Base-by-base conservation (phyloP, 768 basidiomycete genomes). In the Gloeopeniophorella convolvens region DNA sequence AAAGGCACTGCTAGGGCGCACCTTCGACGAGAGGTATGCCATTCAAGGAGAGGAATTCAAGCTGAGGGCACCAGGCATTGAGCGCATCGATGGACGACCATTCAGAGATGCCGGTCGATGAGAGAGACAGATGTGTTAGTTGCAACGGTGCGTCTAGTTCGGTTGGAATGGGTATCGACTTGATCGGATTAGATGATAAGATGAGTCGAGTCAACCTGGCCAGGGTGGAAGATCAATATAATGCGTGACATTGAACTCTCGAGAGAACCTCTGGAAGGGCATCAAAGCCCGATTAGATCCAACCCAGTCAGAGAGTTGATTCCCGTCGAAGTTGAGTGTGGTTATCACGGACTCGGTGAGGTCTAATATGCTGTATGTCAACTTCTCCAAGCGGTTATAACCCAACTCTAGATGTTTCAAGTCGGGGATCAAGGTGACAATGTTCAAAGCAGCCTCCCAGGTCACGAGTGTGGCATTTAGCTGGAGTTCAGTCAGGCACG, bases 1-100 rank as follows among this genome's bases (percentile, higher is more conserved):
- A n/a, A n/a, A 3, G 15, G 10, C 40, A 18, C 13, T 16, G 32
- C 53, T 32, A 44, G 34, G n/a, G 40, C 67, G 58, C 49, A 80
- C 80, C 77, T 65, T 78, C 70, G 32, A 76, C 65, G 32, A 92
- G 62, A 6, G 87, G 82, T 59, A 87, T 91, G 32, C 78, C 78
- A 36, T 65, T 67, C 51, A 89, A 57, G 37, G 77, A 73, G 31
- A 92, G 70, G 13, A 74, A 74, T 59, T 80, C 71, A 10, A 94
- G 69, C 45, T 63, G 50, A 13, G 89, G 89, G 57, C 82, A 80
- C 88, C 89, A 91, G 15, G 57, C 61, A 16, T 75, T 68, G 36
- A 94, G 62, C 1, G 75, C 73, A 63, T 91, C 85, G 40, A 92
- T 66, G 54, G 74, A 75, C 37, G 60, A 52, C 89, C 87, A 91